A percentile compares a stretch with the other conserved stretches of the same genome.
Conservation (phyloP, 129 eudicot species). For the Tanacetum coccineum region DNA sequence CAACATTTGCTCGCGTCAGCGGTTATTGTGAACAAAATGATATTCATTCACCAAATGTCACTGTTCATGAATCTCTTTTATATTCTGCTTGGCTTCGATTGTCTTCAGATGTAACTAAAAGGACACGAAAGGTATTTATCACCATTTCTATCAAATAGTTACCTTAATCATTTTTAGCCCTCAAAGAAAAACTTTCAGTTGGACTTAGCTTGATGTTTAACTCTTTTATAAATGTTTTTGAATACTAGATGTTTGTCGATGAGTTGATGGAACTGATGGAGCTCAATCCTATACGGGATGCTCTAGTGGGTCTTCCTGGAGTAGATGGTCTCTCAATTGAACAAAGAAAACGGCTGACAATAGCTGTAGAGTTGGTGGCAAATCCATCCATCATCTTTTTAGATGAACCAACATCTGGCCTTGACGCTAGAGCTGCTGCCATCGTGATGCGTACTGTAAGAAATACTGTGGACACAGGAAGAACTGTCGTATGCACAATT, state of each 20-base stretch:
- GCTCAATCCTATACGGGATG: conserved; percentile 24
- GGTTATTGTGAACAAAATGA: conserved; percentile 92
- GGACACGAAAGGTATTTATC: conserved; percentile 46
- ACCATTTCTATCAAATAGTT: neutral
- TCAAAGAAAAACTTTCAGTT: too few relatives aligned
- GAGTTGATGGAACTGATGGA: conserved; percentile 32
- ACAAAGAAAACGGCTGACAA: conserved; percentile 32
- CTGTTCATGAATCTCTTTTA: conserved; percentile 68
- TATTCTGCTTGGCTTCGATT: conserved; percentile 74
- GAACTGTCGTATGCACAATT: conserved; percentile 39
- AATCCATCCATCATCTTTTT: conserved; percentile 34
- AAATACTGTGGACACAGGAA: conserved; percentile 34
- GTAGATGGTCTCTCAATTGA: conserved; percentile 32
- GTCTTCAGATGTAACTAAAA: conserved; percentile 41
- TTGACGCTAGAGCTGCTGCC: conserved; percentile 38
- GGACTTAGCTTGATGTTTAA: neutral
- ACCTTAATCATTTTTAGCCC: too few relatives aligned
- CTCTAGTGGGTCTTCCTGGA: conserved; percentile 33
- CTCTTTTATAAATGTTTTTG: neutral
- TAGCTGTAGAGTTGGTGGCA: conserved; percentile 32
- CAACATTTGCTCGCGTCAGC: conserved; percentile 73
- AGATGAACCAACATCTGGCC: conserved; percentile 36
- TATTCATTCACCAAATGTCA: conserved; percentile 81
- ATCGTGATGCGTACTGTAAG: conserved; percentile 35
- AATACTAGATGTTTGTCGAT: conserved; percentile 26